A percentile compares a stretch with the other conserved stretches of the same genome.
phyloP scores from a whole-genome alignment of 805 yeast genomes.

The Tetrapisispora nanseiensis region DNA sequence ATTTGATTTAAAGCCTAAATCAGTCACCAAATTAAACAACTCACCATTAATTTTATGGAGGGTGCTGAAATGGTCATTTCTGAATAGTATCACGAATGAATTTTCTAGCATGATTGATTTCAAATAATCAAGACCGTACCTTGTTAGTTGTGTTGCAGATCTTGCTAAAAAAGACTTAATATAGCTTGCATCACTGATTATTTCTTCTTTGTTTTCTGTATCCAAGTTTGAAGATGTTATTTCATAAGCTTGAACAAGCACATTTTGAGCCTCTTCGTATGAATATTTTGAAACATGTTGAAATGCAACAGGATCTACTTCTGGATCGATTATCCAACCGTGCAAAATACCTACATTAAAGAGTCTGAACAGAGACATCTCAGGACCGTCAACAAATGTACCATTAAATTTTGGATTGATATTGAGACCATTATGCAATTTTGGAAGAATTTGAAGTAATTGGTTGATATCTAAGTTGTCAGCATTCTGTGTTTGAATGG shows the following conservation, averaged over 20 bases:
- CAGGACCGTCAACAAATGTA: slow-evolving; percentile 43
- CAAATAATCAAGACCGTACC: slow-evolving; percentile 47
- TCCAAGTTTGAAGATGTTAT: slow-evolving; percentile 18
- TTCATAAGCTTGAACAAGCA: slow-evolving; percentile 40
- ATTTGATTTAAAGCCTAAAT: slow-evolving; percentile 46
- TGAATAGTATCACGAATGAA: slow-evolving; percentile 61
- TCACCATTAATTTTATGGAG: slow-evolving; percentile 41
- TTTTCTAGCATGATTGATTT: slow-evolving; percentile 38
- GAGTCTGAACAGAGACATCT: slow-evolving; percentile 45
- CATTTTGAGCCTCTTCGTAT: slow-evolving; percentile 52
- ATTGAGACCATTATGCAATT: slow-evolving; percentile 57
- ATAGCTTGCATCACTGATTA: slow-evolving; percentile 28
- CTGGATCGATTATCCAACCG: slow-evolving; percentile 68
- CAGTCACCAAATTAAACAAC: slow-evolving; percentile 64
- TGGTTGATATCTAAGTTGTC: slow-evolving; percentile 29
- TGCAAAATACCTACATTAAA: slow-evolving; percentile 60
- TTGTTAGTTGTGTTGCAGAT: slow-evolving; percentile 70
- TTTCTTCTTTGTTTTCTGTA: slow-evolving; percentile 20
- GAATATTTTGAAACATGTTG: slow-evolving; percentile 35
- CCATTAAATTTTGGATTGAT: slow-evolving; percentile 67
- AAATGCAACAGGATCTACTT: slow-evolving; percentile 27
- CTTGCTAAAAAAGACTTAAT: slow-evolving; percentile 43
- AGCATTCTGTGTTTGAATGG: slow-evolving; percentile 26
- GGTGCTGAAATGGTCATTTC: slow-evolving; percentile 85
- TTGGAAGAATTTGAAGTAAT: slow-evolving; percentile 49